Evolutionary conservation across 495 filamentous ascomycete genomes (phyloP).

Genomic region (Aspergillus leporis): DNA sequence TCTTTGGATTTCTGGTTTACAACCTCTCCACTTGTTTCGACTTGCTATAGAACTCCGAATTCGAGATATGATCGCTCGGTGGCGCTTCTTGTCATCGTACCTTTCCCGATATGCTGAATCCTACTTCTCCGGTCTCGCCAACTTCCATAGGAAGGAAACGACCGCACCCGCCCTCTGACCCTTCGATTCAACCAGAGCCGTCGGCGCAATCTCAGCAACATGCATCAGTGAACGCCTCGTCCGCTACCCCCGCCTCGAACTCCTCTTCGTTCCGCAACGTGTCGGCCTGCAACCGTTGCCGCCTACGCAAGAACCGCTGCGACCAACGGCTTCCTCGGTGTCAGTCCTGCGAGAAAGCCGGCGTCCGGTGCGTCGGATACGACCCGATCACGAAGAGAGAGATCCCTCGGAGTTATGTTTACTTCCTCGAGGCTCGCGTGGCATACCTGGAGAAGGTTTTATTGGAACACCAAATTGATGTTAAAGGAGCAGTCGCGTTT

Average conservation of each 20-base stretch:
- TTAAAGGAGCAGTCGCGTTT: constrained; percentile 74
- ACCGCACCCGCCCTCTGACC: constrained; percentile 34
- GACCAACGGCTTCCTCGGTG: constrained; percentile 91
- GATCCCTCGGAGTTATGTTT: constrained; percentile 92
- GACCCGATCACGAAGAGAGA: constrained; percentile 95
- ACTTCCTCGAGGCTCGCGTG: constrained; percentile 86
- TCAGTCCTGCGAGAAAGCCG: constrained; percentile 85
- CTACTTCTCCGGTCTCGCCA: constrained; percentile 36
- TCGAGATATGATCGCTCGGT: constrained; percentile 41
- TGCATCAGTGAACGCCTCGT: constrained; percentile 20
- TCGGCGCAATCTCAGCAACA: constrained; percentile 18
- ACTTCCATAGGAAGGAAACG: constrained; percentile 44
- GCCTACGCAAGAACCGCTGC: constrained; percentile 89
- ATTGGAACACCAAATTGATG: constrained; percentile 65
- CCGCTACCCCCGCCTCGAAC: constrained; percentile 28
- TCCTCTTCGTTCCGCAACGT: constrained; percentile 85
- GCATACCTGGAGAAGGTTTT: constrained; percentile 81
- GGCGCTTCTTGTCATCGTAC: constrained; percentile 27
- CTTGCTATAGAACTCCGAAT: constrained; percentile 23
- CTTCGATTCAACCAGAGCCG: constrained; percentile 21
- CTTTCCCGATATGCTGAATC: constrained; percentile 41
- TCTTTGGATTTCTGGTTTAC: constrained; percentile 20
- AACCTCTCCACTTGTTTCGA: constrained; percentile 9
- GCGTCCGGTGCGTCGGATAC: constrained; percentile 87
- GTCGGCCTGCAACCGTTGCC: constrained; percentile 90